Evolutionary conservation across 2,329 filamentous ascomycete genomes (phyloP).

Genomic region (Thermothelomyces thermophilus): DNA sequence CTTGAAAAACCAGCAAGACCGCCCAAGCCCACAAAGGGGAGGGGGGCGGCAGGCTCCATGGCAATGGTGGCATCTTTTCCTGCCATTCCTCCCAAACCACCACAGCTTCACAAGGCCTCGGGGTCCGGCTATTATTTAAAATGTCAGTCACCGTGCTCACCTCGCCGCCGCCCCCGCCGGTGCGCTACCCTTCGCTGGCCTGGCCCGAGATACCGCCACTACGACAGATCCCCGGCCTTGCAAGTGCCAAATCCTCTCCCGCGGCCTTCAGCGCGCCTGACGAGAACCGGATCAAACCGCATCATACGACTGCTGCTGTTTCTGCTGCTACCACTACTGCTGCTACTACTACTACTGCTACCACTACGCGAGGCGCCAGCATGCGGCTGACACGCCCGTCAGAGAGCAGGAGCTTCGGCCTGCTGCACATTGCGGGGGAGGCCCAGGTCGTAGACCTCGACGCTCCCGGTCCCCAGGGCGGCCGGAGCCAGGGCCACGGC

Average conservation of each 20-base stretch:
- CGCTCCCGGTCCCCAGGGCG: background rate
- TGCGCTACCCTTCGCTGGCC: background rate
- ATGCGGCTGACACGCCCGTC: conserved; percentile 8
- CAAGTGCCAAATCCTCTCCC: background rate
- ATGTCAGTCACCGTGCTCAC: conserved; percentile 2
- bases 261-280: background rate
- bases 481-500: too few species aligned
- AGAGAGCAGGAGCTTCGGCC: background rate
- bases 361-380: background rate
- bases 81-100: background rate
- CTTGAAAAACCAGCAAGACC: background rate
- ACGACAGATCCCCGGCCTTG: background rate
- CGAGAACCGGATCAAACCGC: background rate
- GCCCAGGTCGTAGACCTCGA: background rate
- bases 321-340: too few species aligned
- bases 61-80: background rate
- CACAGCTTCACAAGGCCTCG: background rate
- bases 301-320: too few species aligned
- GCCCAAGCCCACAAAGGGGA: background rate
- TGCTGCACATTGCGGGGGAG: conserved; percentile 7
- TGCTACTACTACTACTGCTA: too few species aligned
- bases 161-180: background rate
- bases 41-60: too few species aligned
- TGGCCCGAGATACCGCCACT: background rate
- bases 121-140: background rate